Percentiles rank a stretch among this genome's conserved stretches.
Evolutionary conservation across 192 early-diverging fungal genomes (phyloP).

Genomic region (Umbelopsis vinacea): DNA sequence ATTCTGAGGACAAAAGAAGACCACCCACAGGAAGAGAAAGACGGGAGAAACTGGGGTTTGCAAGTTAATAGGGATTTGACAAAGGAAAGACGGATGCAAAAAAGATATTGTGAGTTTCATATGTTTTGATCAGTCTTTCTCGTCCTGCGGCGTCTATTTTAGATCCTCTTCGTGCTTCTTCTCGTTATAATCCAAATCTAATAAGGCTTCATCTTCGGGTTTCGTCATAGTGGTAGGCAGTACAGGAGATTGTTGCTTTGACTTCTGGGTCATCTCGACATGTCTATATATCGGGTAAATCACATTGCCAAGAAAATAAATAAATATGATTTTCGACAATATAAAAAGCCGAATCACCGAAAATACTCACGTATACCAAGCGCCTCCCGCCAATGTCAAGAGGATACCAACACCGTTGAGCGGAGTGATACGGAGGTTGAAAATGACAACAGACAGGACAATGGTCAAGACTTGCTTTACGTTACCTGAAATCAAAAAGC

Average conservation of each 20-base stretch:
- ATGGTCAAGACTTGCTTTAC: conserved; percentile 79
- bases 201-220: conserved; percentile 5
- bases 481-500: conserved; percentile 49
- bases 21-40: too few relatives aligned
- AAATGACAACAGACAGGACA: conserved; percentile 62
- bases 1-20: neutral
- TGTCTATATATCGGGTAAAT: neutral
- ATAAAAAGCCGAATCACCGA: neutral
- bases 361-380: conserved; percentile 58
- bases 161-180: conserved; percentile 4
- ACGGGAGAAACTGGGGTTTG: too few relatives aligned
- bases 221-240: conserved; percentile 1
- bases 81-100: too few relatives aligned
- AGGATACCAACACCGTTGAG: conserved; percentile 63
- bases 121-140: too few relatives aligned
- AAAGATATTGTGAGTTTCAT: too few relatives aligned
- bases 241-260: conserved; percentile 5
- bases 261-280: conserved; percentile 22
- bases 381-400: conserved; percentile 64
- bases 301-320: conserved; percentile 13
- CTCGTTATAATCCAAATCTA: conserved; percentile 17
- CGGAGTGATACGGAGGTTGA: conserved; percentile 58
- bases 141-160: too few relatives aligned
- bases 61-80: too few relatives aligned
- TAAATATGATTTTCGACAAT: too few relatives aligned